phyloP scores from a whole-genome alignment of 768 basidiomycete species.

The Boletus subcaerulescens region DNA sequence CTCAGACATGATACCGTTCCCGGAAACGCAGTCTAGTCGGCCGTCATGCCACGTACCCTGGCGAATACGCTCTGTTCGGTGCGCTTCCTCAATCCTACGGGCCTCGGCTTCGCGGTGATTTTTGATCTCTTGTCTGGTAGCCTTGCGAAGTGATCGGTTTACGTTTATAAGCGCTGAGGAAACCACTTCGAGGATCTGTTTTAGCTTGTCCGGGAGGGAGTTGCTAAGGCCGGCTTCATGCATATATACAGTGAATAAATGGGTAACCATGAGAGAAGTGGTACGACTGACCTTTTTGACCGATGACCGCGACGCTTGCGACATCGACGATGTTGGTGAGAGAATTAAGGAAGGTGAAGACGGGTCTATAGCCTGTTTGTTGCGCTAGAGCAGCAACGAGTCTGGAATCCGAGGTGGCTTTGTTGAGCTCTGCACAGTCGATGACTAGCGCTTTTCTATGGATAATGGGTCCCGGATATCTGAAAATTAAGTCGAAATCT shows the following conservation, averaged over 20 bases:
- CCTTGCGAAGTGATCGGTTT: slow-evolving; percentile 45
- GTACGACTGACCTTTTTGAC: slow-evolving; percentile 70
- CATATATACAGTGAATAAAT: background rate
- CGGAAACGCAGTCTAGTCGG: slow-evolving; percentile 78
- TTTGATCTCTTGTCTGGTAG: slow-evolving; percentile 40
- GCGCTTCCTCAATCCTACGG: slow-evolving; percentile 36
- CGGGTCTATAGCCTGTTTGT: slow-evolving; percentile 88
- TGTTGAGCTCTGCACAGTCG: slow-evolving; percentile 76
- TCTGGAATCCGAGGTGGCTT: slow-evolving; percentile 63
- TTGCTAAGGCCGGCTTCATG: slow-evolving; percentile 74
- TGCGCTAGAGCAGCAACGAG: slow-evolving; percentile 66
- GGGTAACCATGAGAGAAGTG: background rate
- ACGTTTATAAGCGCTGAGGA: slow-evolving; percentile 68
- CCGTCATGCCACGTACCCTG: slow-evolving; percentile 84
- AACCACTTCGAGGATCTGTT: slow-evolving; percentile 79
- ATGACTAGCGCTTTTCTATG: slow-evolving; percentile 70
- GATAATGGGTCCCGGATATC: background rate
- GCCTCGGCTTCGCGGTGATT: slow-evolving; percentile 37
- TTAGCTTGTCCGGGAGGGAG: slow-evolving; percentile 78
- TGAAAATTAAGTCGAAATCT: background rate
- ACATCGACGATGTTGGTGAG: slow-evolving; percentile 83
- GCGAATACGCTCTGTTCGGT: slow-evolving; percentile 46
- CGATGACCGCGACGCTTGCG: slow-evolving; percentile 91
- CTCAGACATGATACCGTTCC: slow-evolving; percentile 84
- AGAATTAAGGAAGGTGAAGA: slow-evolving; percentile 82